Evolutionary conservation across 1,284 basidiomycete species (phyloP).

Genomic region (Grifola frondosa): DNA sequence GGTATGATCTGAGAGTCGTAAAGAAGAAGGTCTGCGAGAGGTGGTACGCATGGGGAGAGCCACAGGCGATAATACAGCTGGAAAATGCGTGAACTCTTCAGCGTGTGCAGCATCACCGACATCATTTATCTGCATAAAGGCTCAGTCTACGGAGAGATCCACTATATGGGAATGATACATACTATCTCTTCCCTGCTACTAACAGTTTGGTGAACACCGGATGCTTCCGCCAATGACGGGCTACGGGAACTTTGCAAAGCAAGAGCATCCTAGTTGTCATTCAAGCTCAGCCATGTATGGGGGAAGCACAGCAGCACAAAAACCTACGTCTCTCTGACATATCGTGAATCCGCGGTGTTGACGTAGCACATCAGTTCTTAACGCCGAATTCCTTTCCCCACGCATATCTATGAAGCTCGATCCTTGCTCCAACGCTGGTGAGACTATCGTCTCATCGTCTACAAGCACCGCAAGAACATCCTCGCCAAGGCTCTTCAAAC

Average conservation of each 20-base stretch:
- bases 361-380: slow-evolving; percentile 12
- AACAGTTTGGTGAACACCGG: too few relatives aligned
- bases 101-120: too few relatives aligned
- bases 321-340: slow-evolving; percentile 10
- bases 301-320: not conserved
- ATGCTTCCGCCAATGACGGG: too few relatives aligned
- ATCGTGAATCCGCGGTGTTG: slow-evolving; percentile 11
- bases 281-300: not conserved
- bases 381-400: slow-evolving; percentile 17
- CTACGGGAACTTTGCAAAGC: too few relatives aligned
- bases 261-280: too few relatives aligned
- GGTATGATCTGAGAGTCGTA: slow-evolving; percentile 7
- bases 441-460: slow-evolving; percentile 2
- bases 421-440: slow-evolving; percentile 1
- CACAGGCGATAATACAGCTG: slow-evolving; percentile 14
- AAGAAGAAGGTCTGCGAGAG: slow-evolving; percentile 13
- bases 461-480: slow-evolving; percentile 12
- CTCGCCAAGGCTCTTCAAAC: slow-evolving; percentile 15
- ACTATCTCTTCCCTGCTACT: too few relatives aligned
- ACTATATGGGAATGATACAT: too few relatives aligned
- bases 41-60: slow-evolving; percentile 1
- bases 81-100: slow-evolving; percentile 1
- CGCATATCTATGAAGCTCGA: slow-evolving; percentile 16
- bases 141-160: too few relatives aligned
- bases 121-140: too few relatives aligned